Evolutionary conservation across 345 rosid genomes (phyloP).

Genomic region (Murraya koenigii): DNA sequence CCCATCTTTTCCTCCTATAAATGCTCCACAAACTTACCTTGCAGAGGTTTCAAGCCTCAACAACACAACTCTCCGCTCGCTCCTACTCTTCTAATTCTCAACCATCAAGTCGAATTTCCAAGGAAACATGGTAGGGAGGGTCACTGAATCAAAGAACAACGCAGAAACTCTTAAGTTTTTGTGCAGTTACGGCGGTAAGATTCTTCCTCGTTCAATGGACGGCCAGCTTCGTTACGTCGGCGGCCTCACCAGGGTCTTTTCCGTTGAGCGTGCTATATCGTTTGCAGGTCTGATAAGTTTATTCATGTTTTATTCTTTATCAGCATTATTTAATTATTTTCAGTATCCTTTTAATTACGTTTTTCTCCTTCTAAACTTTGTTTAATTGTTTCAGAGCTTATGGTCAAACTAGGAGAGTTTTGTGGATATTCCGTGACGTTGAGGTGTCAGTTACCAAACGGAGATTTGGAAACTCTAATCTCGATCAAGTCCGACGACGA

Average conservation of each 20-base stretch:
- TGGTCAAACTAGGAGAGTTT: slow-evolving; percentile 60
- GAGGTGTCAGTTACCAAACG: slow-evolving; percentile 72
- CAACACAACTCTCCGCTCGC: not conserved
- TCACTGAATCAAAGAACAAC: not conserved
- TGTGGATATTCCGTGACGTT: slow-evolving; percentile 55
- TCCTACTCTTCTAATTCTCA: too few relatives aligned
- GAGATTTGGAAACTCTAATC: slow-evolving; percentile 76
- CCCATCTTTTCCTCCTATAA: not conserved
- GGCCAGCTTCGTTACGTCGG: slow-evolving; percentile 85
- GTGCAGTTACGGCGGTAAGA: slow-evolving; percentile 82
- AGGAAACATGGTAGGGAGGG: slow-evolving; percentile 21
- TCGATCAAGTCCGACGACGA: slow-evolving; percentile 82
- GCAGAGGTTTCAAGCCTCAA: slow-evolving; percentile 5
- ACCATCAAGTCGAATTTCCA: too few relatives aligned
- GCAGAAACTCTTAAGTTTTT: slow-evolving; percentile 51
- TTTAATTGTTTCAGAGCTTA: slow-evolving; percentile 35
- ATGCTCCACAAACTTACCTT: not conserved
- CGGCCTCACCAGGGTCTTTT: slow-evolving; percentile 75
- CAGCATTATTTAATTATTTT: not conserved
- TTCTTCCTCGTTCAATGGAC: slow-evolving; percentile 64
- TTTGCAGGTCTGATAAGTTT: slow-evolving; percentile 46
- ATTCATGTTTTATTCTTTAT: not conserved
- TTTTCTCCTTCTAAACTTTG: not conserved
- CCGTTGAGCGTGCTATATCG: slow-evolving; percentile 62
- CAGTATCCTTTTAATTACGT: not conserved